Base-by-base conservation (phyloP, 805 yeast species). In the Osmozyma mogii region DNA sequence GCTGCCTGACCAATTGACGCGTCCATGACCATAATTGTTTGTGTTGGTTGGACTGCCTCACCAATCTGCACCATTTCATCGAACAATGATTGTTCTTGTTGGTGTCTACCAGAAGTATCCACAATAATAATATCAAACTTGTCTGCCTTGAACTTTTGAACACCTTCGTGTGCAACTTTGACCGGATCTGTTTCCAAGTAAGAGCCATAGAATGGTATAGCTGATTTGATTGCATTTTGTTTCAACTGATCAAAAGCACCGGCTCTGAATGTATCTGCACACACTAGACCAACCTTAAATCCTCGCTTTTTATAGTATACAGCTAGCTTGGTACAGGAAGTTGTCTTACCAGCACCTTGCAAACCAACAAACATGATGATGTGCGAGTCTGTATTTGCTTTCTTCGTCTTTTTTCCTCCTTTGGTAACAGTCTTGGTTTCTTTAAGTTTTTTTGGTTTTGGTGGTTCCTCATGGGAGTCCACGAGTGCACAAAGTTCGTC, bases 1-100 rank as follows among this genome's bases (percentile, higher is more conserved):
- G 98, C 98, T 9, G 97, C 96, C 61, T 89, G 98, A 52, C 98
- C 98, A 41, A 89, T 89, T 2, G 96, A 78, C 0, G 96, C 97
- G 56, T 89, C 98, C 54, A 89, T 69, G 22, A 89, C 97, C 97
- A 89, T 85, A 35, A 89, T 84, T 2, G 98, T 92, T 56, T 92
- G 96, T 39, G 85, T 75, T n/a, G 98, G 98, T 30, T 72, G 67
- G 25, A 92, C 87, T 8, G 87, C 85, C 35, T 77, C 78, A 25
- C 89, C 78, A 35, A 89, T 89, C 58, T 92, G 95, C 17, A 87
- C 68, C 98, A 89, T 89, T 62, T 89, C 98, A 39, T 79, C 79
- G 51, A 89, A 89, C 46, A 89, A 68, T 35, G 83, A 92, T 44
- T 75, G 75, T 56, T 92, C 98, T 58, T 89, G 98, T 53, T 85